Conservation (phyloP, 2,329 filamentous ascomycete species). For the Lasiodiplodia theobromae region DNA sequence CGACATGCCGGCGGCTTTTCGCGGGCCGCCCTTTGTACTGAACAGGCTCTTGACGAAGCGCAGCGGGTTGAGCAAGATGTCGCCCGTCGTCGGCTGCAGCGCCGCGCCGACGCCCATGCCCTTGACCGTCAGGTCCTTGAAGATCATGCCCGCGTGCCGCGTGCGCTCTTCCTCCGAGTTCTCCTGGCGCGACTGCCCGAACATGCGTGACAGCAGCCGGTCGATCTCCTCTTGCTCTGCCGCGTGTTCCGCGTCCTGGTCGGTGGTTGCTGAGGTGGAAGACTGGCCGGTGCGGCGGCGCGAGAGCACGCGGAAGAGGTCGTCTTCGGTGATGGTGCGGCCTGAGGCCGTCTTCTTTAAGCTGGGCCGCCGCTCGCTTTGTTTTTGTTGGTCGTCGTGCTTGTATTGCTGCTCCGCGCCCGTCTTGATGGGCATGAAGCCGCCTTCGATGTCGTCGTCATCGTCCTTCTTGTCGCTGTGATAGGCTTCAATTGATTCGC, state of each 20-base stretch:
- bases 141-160: constrained; percentile 71
- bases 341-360: constrained; percentile 20
- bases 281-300: constrained; percentile 55
- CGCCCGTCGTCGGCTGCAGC: constrained; percentile 66
- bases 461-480: constrained; percentile 23
- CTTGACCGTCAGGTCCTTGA: constrained; percentile 69
- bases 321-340: constrained; percentile 56
- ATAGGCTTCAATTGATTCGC: constrained; percentile 20
- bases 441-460: constrained; percentile 38
- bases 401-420: background rate
- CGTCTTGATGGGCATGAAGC: constrained; percentile 37
- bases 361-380: background rate
- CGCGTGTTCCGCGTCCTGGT: constrained; percentile 9
- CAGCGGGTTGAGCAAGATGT: constrained; percentile 67
- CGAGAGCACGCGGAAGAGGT: constrained; percentile 59
- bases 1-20: constrained; percentile 41
- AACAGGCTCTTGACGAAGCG: constrained; percentile 60
- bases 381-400: background rate
- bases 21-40: constrained; percentile 50
- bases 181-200: constrained; percentile 68
- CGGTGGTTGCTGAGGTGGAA: constrained; percentile 19
- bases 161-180: constrained; percentile 75
- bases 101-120: constrained; percentile 68
- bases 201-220: constrained; percentile 73
- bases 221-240: constrained; percentile 63